phyloP scores from a whole-genome alignment of 1,284 basidiomycete genomes.

The Pyrrhoderma lamaoense region DNA sequence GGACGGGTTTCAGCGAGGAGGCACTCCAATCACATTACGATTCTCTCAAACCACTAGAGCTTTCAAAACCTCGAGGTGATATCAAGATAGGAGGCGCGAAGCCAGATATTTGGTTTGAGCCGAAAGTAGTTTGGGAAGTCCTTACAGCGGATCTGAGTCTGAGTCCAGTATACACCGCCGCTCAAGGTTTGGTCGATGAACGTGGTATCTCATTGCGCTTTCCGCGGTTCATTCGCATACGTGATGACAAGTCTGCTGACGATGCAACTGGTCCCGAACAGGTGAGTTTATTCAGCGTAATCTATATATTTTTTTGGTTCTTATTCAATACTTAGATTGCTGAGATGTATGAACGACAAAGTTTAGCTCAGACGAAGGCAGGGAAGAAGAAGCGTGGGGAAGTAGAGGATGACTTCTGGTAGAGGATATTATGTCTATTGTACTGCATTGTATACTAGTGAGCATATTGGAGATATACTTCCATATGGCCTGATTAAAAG shows the following conservation, averaged over 20 bases:
- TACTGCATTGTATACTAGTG: constrained; percentile 1
- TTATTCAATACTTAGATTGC: constrained; percentile 55
- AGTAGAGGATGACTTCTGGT: constrained; percentile 90
- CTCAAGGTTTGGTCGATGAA: constrained; percentile 86
- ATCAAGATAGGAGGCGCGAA: constrained; percentile 85
- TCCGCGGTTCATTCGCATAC: constrained; percentile 85
- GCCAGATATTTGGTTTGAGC: constrained; percentile 93
- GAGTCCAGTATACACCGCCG: constrained; percentile 95
- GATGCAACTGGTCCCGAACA: constrained; percentile 91
- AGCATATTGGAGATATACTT: not conserved
- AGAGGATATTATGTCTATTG: constrained; percentile 16
- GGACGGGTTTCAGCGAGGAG: constrained; percentile 97
- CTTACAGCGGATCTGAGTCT: constrained; percentile 94
- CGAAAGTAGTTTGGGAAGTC: constrained; percentile 96
- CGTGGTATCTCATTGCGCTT: constrained; percentile 93
- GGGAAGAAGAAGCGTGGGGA: constrained; percentile 65
- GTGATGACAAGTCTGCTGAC: constrained; percentile 90
- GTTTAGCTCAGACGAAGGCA: constrained; percentile 61
- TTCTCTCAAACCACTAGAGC: constrained; percentile 75
- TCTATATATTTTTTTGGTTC: constrained; percentile 21
- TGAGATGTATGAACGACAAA: constrained; percentile 92
- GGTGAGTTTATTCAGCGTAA: constrained; percentile 34
- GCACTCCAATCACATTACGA: constrained; percentile 77
- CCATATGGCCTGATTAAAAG: not conserved
- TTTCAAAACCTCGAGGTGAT: constrained; percentile 62